Conservation (phyloP, 164 flowering plant species). For the Platanus orientalis region DNA sequence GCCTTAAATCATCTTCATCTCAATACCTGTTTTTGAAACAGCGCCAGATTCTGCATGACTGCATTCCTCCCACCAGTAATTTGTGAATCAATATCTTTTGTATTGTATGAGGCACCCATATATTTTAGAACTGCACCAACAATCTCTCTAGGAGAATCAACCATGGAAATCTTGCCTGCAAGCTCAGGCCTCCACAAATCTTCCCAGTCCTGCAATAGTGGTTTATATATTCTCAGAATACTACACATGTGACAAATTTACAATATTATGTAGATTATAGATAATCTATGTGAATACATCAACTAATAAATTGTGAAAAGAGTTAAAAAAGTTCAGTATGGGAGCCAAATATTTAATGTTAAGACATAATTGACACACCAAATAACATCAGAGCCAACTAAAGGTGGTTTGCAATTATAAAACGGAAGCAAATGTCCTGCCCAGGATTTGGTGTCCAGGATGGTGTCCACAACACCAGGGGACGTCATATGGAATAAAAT, state of each 20-base stretch:
- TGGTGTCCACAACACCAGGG: too few species aligned
- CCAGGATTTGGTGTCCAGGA: too few species aligned
- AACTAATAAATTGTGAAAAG: background rate
- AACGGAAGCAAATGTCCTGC: too few species aligned
- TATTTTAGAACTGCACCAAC: conserved; percentile 86
- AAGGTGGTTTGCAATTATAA: too few species aligned
- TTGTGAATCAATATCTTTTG: conserved; percentile 47
- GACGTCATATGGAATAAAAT: too few species aligned
- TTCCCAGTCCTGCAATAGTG: conserved; percentile 73
- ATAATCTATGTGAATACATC: background rate
- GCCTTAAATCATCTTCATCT: background rate
- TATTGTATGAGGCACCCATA: conserved; percentile 94
- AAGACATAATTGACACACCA: background rate
- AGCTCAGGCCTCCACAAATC: conserved; percentile 97
- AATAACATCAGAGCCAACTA: too few species aligned
- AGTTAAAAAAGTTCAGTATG: background rate
- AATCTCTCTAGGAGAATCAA: conserved; percentile 86
- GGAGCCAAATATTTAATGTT: background rate
- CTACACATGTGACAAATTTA: background rate
- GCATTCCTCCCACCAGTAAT: conserved; percentile 75
- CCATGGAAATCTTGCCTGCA: conserved; percentile 89
- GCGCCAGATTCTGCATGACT: conserved; percentile 48
- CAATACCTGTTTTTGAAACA: conserved; percentile 69
- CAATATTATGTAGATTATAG: background rate
- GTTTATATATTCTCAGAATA: conserved; percentile 8